These are phyloP conservation scores for Cyathus striatus DNA, from an alignment of 768 basidiomycete species.

Conservation along the genomic window DNA sequence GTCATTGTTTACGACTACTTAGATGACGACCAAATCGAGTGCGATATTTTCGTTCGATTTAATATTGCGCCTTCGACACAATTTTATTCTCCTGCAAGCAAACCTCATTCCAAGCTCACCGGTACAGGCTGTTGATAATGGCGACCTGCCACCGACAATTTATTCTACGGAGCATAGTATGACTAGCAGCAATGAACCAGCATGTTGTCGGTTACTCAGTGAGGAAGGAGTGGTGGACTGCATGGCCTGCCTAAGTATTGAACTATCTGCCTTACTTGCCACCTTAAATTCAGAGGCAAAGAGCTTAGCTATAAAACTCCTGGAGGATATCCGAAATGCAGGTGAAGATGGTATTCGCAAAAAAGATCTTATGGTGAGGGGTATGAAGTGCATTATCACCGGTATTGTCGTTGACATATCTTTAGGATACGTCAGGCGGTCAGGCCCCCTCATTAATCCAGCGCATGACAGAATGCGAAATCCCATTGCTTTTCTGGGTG, in stretches of 20 bases:
- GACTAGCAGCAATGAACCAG: slow-evolving; percentile 33
- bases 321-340: slow-evolving; percentile 27
- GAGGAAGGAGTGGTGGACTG: slow-evolving; percentile 37
- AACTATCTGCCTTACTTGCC: slow-evolving; percentile 24
- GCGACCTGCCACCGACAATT: too few species aligned
- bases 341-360: slow-evolving; percentile 35
- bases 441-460: slow-evolving; percentile 26
- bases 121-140: too few species aligned
- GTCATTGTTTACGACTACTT: background rate
- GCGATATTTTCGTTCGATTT: slow-evolving; percentile 45
- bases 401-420: too few species aligned
- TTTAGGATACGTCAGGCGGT: slow-evolving; percentile 12
- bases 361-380: slow-evolving; percentile 28
- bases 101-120: too few species aligned
- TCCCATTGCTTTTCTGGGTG: slow-evolving; percentile 62
- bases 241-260: slow-evolving; percentile 36
- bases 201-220: slow-evolving; percentile 40
- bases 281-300: slow-evolving; percentile 21
- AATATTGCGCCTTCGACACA: slow-evolving; percentile 11
- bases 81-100: too few species aligned
- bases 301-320: slow-evolving; percentile 23
- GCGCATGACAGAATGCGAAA: slow-evolving; percentile 36
- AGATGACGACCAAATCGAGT: slow-evolving; percentile 89
- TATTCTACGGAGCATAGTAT: too few species aligned
- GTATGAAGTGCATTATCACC: too few species aligned